Evolutionary conservation across 805 yeast species (phyloP), one percentile per base, ranked within the genome.

Genomic region (Candida glaebosa): DNA sequence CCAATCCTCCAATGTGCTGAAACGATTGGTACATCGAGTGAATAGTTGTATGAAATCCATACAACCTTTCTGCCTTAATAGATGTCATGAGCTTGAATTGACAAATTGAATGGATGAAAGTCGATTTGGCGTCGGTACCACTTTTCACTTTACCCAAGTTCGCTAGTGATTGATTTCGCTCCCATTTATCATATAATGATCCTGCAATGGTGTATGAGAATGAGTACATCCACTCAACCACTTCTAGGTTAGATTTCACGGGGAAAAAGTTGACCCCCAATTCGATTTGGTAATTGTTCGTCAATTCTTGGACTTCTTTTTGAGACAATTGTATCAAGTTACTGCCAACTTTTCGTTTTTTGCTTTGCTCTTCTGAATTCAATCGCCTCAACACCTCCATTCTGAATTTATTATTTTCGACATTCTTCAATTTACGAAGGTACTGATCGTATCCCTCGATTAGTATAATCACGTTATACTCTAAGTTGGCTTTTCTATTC

Each of bases 71-170:
- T 0, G 81, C 75, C 40, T 73, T 73, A 2, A 70, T 54, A 7
- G 68, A 71, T 2, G 85, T 81, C 72, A 84, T 71, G 47, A 71
- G 64, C 41, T 77, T 79, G 47, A 84, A 71, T 42, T 82, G 82
- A 39, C 73, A 69, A 19, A 84, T 47, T 41, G 80, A 69, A 47
- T 75, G 74, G 3, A 69, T 47, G 49, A 69, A 75, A 0, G 80
- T 71, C 33, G 76, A 76, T 18, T 60, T 58, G 3, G 63, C 50
- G 49, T 72, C 75, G 9, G 65, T 59, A 0, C 85, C 85, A 4
- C 85, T 78, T 51, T 67, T 73, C 8, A 81, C 71, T 1, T 58
- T 63, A 3, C 82, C 81, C 6, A 84, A 58, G 47, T 77, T 79
- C 1, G 83, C 72, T 41, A 79, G 67, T 30, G 74, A 75, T 43